phyloP scores from a whole-genome alignment of 768 basidiomycete species.

The Leccinum rimulosum region DNA sequence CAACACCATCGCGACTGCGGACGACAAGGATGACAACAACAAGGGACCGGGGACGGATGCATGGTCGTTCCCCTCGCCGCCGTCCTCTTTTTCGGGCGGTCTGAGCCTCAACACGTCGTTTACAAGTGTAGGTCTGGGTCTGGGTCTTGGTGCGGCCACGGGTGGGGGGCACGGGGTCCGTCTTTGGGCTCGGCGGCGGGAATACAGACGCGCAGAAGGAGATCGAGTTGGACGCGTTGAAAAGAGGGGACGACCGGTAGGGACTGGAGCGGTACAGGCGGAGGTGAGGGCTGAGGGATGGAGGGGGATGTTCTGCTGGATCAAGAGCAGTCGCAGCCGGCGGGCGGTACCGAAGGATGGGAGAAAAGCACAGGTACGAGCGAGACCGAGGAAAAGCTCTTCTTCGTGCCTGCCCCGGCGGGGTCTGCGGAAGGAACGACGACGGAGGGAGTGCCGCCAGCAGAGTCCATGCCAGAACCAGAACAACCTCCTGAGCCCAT shows the following conservation, averaged over 20 bases:
- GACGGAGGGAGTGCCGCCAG: background rate
- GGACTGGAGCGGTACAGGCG: too few species aligned
- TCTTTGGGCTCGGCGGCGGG: conserved; percentile 7
- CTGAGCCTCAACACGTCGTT: background rate
- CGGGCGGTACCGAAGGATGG: background rate
- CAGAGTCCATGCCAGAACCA: too few species aligned
- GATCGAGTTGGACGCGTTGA: conserved; percentile 1
- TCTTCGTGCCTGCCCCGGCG: background rate
- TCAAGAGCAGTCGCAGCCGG: background rate
- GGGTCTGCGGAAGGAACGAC: background rate
- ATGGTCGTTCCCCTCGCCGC: background rate
- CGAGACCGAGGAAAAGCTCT: too few species aligned
- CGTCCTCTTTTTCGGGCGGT: background rate
- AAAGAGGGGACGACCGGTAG: background rate
- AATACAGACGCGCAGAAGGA: background rate
- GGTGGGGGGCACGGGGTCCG: background rate
- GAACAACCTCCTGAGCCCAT: too few species aligned
- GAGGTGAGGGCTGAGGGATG: too few species aligned
- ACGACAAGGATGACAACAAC: background rate
- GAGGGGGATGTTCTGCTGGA: background rate
- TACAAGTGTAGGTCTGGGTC: too few species aligned
- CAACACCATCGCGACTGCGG: too few species aligned
- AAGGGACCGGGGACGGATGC: background rate
- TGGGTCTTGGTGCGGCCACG: background rate
- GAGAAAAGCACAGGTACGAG: background rate